These are phyloP conservation scores for Crithidia bombi DNA, from an alignment of 208 protist genomes.

Conservation along the genomic window DNA sequence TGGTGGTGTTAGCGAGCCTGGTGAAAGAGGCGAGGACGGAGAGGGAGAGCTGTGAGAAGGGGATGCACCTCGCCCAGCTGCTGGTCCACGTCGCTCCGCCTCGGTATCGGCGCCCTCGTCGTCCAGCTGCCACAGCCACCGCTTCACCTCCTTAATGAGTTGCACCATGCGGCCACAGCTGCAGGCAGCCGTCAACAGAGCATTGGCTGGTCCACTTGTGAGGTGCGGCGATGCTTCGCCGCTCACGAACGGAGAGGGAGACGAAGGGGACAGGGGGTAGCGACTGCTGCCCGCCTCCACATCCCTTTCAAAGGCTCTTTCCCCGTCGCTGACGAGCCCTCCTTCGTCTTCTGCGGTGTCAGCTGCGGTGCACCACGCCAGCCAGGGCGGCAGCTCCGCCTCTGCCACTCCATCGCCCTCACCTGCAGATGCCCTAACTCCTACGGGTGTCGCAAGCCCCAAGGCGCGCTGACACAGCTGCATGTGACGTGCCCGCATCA, in stretches of 20 bases:
- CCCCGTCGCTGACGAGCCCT: neutral
- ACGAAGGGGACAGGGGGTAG: neutral
- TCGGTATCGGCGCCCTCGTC: slow-evolving; percentile 1
- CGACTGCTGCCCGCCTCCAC: neutral
- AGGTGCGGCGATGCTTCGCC: neutral
- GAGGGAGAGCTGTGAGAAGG: neutral
- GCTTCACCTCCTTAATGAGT: slow-evolving; percentile 41
- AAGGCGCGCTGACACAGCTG: slow-evolving; percentile 27
- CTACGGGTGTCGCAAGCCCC: slow-evolving; percentile 8
- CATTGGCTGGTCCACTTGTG: neutral
- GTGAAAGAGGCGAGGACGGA: neutral
- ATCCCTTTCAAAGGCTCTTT: neutral
- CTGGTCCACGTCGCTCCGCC: neutral
- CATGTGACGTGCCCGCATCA: slow-evolving; percentile 9
- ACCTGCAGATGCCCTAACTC: too few species aligned
- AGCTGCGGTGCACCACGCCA: slow-evolving; percentile 18
- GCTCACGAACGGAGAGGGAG: too few species aligned
- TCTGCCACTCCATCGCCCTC: neutral
- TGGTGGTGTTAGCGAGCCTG: neutral
- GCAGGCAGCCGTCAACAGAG: slow-evolving; percentile 1
- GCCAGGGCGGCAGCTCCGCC: slow-evolving; percentile 21
- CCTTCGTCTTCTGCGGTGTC: neutral
- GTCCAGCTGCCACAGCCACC: slow-evolving; percentile 41
- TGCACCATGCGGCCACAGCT: slow-evolving; percentile 12
- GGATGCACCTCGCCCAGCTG: neutral